Base-by-base conservation (phyloP, 106 monocot species). In the Vanilla planifolia region DNA sequence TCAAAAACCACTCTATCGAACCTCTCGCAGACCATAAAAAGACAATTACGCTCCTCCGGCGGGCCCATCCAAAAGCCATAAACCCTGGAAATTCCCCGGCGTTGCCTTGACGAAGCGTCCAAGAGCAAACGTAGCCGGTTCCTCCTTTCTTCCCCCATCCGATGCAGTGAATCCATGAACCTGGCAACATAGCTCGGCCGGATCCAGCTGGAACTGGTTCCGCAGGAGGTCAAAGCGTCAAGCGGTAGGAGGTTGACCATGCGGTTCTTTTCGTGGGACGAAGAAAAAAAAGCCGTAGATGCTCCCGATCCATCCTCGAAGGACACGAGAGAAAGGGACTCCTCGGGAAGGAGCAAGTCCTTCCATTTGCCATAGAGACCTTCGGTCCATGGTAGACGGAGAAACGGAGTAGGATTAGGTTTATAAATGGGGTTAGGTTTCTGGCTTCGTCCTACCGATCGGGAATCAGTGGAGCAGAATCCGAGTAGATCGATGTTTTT, bases 401-500 rank as follows among this genome's bases (percentile, higher is more conserved):
- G 33, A 6, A 45, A n/a, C 11, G 36, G 41, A 11, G 36, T 58
- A 22, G 50, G 25, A 33, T 27, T 10, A 2, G 35, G 41, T 27
- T 48, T 47, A 34, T 71, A 37, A 3, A 42, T 47, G 42, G 67
- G 35, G 20, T 11, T 1, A 11, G 62, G 42, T 6, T 14, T 10
- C 22, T n/a, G 25, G 46, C 41, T 7, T 30, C 41, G 15, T 11
- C 29, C 43, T 43, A 8, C 17, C 40, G 32, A 8, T 26, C 7
- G 24, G 61, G 43, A 17, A 5, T 69, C 55, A 26, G 64, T 33
- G 45, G 51, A 28, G 37, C 64, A 11, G 66, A 79, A 62, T 63
- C 80, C 80, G 68, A 93, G 84, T 50, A 86, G 83, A 59, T 83
- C 92, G 69, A 93, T 77, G 77, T 92, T 92, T 52, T 80, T 92